A percentile compares a stretch with the other conserved stretches of the same genome.
These are phyloP conservation scores for Mucor velutinosus DNA, from an alignment of 371 early-diverging fungal species.

Conservation along the genomic window DNA sequence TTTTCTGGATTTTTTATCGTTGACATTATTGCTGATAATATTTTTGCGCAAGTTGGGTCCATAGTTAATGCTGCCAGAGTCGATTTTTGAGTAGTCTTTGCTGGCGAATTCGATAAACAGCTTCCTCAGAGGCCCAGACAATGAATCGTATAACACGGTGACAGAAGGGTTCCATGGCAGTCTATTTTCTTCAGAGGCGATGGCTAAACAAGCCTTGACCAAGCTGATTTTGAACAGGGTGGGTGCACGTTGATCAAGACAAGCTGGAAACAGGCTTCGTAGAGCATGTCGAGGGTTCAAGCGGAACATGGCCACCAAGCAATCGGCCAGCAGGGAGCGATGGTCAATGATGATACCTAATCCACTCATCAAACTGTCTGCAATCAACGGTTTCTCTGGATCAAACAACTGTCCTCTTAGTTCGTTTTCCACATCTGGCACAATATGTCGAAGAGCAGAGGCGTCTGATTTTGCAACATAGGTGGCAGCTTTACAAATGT, in stretches of 20 bases:
- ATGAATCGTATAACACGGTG: conserved; percentile 62
- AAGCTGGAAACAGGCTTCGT: conserved; percentile 67
- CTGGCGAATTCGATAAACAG: conserved; percentile 66
- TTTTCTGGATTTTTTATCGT: conserved; percentile 47
- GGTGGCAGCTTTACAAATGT: conserved; percentile 78
- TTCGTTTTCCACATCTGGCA: conserved; percentile 77
- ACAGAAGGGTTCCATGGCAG: conserved; percentile 80
- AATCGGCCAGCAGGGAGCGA: conserved; percentile 68
- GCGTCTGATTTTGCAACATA: conserved; percentile 68
- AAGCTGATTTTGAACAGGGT: conserved; percentile 74
- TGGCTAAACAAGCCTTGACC: conserved; percentile 74
- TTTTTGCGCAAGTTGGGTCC: conserved; percentile 21
- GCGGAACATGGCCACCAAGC: conserved; percentile 76
- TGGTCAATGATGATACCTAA: conserved; percentile 60
- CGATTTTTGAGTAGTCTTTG: conserved; percentile 42
- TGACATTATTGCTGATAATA: conserved; percentile 20
- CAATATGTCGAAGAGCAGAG: conserved; percentile 66
- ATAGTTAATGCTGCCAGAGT: conserved; percentile 16
- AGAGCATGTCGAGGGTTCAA: conserved; percentile 72
- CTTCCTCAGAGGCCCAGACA: conserved; percentile 70
- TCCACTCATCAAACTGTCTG: conserved; percentile 63
- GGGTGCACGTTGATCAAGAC: conserved; percentile 69
- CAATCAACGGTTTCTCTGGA: conserved; percentile 54
- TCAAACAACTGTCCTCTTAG: conserved; percentile 73
- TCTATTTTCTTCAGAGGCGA: conserved; percentile 67